These are phyloP conservation scores for Macadamia tetraphylla DNA, from an alignment of 164 flowering plant species.

Conservation along the genomic window DNA sequence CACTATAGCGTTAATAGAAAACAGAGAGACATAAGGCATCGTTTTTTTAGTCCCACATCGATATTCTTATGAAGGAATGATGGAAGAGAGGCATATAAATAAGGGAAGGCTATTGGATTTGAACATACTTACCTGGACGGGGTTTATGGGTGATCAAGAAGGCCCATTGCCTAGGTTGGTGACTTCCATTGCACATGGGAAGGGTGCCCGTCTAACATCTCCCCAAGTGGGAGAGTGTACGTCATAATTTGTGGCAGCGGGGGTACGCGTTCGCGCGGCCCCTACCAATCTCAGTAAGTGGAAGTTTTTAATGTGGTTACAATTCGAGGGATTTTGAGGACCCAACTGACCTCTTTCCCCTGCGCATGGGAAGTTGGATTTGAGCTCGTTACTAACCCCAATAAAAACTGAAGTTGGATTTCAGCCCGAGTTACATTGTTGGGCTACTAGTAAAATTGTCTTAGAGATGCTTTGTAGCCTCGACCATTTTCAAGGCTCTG, in stretches of 20 bases:
- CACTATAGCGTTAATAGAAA: constrained; percentile 44
- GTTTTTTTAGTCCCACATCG: constrained; percentile 24
- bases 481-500: constrained; percentile 74
- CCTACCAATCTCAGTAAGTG: too few relatives aligned
- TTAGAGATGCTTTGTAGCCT: constrained; percentile 3
- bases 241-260: too few relatives aligned
- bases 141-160: too few relatives aligned
- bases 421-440: not conserved
- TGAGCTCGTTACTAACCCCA: not conserved
- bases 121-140: too few relatives aligned
- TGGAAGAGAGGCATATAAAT: constrained; percentile 14
- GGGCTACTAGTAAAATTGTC: not conserved
- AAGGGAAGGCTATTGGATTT: too few relatives aligned
- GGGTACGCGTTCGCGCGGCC: too few relatives aligned
- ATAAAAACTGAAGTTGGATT: not conserved
- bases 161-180: too few relatives aligned
- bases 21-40: constrained; percentile 42
- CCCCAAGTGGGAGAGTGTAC: too few relatives aligned
- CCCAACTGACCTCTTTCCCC: too few relatives aligned
- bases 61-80: constrained; percentile 80
- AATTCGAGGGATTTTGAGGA: constrained; percentile 37
- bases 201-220: too few relatives aligned
- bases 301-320: constrained; percentile 7
- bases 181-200: too few relatives aligned
- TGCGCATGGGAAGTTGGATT: too few relatives aligned